A percentile compares a stretch with the other conserved stretches of the same genome.
These are phyloP conservation scores for Moesziomyces sp. DNA, from an alignment of 1,284 basidiomycete species.

Conservation along the genomic window DNA sequence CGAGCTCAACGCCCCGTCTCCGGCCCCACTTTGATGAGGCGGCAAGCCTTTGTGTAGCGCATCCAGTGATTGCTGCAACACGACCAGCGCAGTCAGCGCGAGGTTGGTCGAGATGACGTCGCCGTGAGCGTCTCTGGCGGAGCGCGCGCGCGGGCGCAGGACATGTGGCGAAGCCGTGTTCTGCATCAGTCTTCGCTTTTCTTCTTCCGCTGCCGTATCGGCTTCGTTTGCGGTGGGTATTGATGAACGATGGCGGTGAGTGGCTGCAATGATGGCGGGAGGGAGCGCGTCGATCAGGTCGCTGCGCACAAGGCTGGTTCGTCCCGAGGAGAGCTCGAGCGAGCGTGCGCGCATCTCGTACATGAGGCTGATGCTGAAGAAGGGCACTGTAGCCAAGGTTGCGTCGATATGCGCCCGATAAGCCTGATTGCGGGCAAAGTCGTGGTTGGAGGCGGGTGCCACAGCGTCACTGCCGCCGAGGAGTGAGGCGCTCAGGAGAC, in stretches of 20 bases:
- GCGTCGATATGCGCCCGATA: slow-evolving; percentile 10
- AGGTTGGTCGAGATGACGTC: slow-evolving; percentile 12
- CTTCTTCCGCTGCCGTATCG: slow-evolving; percentile 5
- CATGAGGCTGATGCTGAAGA: slow-evolving; percentile 49
- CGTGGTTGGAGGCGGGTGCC: background rate
- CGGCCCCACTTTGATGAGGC: too few relatives aligned
- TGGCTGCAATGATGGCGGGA: slow-evolving; percentile 13
- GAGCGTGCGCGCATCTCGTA: slow-evolving; percentile 31
- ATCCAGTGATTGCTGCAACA: slow-evolving; percentile 29
- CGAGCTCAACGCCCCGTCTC: background rate
- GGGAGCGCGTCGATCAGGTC: slow-evolving; percentile 27
- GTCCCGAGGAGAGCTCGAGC: slow-evolving; percentile 9
- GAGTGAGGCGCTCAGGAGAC: slow-evolving; percentile 27
- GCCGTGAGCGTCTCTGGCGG: background rate
- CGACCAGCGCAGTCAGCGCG: slow-evolving; percentile 22
- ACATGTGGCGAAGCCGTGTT: slow-evolving; percentile 25
- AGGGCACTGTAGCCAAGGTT: slow-evolving; percentile 20
- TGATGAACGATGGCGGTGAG: slow-evolving; percentile 2
- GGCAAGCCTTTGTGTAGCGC: slow-evolving; percentile 13
- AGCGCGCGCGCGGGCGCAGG: background rate
- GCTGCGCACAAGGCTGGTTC: slow-evolving; percentile 5
- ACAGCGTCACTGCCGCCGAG: background rate
- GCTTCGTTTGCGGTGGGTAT: background rate
- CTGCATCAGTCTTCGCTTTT: slow-evolving; percentile 25
- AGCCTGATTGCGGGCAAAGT: slow-evolving; percentile 13